phyloP scores from a whole-genome alignment of 164 flowering plant genomes.

The Malania oleifera region DNA sequence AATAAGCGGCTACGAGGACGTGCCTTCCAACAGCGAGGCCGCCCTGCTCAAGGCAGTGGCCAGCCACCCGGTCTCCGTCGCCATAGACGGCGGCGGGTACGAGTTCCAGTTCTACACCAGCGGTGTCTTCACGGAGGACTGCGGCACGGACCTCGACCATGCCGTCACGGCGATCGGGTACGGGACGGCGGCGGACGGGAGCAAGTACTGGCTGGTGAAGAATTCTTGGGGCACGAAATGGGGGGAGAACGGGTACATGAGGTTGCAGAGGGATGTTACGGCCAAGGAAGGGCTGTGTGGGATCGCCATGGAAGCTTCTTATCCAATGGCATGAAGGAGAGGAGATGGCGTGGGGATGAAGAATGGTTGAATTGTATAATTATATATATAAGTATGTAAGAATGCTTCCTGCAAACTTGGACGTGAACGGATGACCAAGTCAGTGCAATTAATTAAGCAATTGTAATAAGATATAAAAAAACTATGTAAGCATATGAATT shows the following conservation, averaged over 20 bases:
- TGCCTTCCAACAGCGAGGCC: conserved; percentile 10
- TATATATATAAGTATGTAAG: no score
- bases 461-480: no score
- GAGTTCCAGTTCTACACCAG: conserved; percentile 15
- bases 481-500: no score
- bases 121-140: conserved; percentile 13
- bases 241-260: conserved; percentile 32
- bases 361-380: no score
- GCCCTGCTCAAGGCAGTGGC: conserved; percentile 16
- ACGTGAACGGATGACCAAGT: no score
- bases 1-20: conserved; percentile 9
- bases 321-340: conserved; percentile 20
- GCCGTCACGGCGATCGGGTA: conserved; percentile 21
- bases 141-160: conserved; percentile 16
- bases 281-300: conserved; percentile 24
- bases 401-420: no score
- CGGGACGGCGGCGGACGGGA: conserved; percentile 18
- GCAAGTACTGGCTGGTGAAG: conserved; percentile 29
- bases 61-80: conserved; percentile 23
- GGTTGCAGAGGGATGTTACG: conserved; percentile 16
- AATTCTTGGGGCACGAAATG: conserved; percentile 27
- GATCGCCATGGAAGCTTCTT: conserved; percentile 14
- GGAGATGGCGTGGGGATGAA: no score
- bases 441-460: no score
- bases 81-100: conserved; percentile 11